Base-by-base conservation (phyloP, 441 rosid species). In the Kokia cookei region DNA sequence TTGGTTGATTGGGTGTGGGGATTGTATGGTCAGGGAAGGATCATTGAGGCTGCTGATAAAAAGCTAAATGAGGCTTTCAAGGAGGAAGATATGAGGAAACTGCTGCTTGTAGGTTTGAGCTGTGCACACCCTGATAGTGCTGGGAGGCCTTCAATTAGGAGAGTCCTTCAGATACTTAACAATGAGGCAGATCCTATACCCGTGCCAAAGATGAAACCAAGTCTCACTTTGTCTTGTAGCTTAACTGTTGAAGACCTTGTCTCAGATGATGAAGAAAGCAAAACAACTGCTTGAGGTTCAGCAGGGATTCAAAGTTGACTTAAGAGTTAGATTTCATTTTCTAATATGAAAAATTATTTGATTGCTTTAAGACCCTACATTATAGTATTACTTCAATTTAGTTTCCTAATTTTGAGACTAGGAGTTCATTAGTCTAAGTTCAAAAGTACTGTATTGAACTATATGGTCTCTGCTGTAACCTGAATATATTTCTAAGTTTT, bases 1-100 rank as follows among this genome's bases (percentile, higher is more conserved):
- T 77, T 94, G 84, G 99, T 94, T 55, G 96, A 94, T 51, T 91
- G 93, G 97, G 98, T 91, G 14, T 94, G 99, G 99, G 86, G 84
- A 47, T 75, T 93, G 68, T 76, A 91, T 59, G 80, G 88, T 15
- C 85, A 90, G 57, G 99, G 96, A 66, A 90, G 79, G 78, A 85
- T 93, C 60, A 64, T 86, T 67, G 96, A 91, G 71, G 94, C 96
- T 15, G 94, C 89, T 7, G 96, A 93, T 78, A 65, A 47, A 73
- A 84, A 87, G 77, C 76, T 93, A 80, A 86, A 84, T 73, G 91
- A 88, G 14, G 89, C 81, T 71, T 88, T 85, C 17, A 59, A 83
- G 4, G 90, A 79, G 66, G 92, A 81, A 51, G 96, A 91, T 81
- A 93, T 91, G 97, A 90, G 72, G 87, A 94, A 80, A 79, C 87